Conservation (phyloP, 305 asterid species). For the Solanum chacoense region DNA sequence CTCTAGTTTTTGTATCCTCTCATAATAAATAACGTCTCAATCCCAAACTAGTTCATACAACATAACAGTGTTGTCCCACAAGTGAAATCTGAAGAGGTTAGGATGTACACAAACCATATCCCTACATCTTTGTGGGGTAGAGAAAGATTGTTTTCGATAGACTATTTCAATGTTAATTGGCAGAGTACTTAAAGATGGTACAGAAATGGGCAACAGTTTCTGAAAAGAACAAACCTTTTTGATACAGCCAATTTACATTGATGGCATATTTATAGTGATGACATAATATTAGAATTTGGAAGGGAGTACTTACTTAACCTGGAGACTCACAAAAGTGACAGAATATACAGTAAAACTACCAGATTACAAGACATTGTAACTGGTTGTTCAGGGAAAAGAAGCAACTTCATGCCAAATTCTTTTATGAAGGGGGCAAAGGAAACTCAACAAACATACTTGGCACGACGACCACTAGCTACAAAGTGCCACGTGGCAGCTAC, state of each 20-base stretch:
- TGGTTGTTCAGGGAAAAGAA: neutral
- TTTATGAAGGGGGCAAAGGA: neutral
- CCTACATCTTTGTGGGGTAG: neutral
- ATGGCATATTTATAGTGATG: slow-evolving; percentile 1
- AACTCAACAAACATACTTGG: neutral
- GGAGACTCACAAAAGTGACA: neutral
- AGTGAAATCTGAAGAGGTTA: neutral
- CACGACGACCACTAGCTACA: neutral
- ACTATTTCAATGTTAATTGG: neutral
- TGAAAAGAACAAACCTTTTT: neutral
- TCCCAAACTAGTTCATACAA: neutral
- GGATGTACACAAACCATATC: neutral
- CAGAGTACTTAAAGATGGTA: neutral
- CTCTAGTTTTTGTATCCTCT: neutral
- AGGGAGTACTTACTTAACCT: neutral
- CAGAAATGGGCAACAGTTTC: neutral
- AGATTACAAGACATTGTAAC: neutral
- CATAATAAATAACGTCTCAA: neutral
- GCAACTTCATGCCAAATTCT: neutral
- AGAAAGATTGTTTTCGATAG: neutral
- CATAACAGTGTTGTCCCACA: neutral
- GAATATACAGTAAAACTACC: neutral
- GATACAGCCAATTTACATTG: slow-evolving; percentile 1
- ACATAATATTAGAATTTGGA: neutral
- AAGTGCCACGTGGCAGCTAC: neutral